Evolutionary conservation across 2,329 filamentous ascomycete species (phyloP).

Genomic region (Exophiala sp.): DNA sequence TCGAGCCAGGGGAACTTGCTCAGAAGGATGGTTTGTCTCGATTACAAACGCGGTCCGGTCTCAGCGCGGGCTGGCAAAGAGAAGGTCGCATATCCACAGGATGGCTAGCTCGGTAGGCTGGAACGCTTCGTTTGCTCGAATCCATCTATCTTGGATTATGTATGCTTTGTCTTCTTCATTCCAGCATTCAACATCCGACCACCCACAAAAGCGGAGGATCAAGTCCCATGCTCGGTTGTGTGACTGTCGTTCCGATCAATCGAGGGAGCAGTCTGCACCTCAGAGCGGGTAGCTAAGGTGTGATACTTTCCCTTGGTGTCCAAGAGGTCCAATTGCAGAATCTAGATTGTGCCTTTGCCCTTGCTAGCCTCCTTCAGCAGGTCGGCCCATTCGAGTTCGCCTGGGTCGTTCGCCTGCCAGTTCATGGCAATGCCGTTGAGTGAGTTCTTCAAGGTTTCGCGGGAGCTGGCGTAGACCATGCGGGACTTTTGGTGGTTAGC

Average conservation of each 20-base stretch:
- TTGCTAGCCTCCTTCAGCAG: constrained; percentile 33
- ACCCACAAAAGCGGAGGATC: constrained; percentile 13
- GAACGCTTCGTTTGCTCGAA: constrained; percentile 12
- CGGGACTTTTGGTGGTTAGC: constrained; percentile 35
- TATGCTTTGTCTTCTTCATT: constrained; percentile 10
- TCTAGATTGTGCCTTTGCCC: constrained; percentile 28
- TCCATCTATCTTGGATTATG: constrained; percentile 16
- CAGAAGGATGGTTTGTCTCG: too few species aligned
- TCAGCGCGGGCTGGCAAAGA: neutral
- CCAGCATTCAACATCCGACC: constrained; percentile 12
- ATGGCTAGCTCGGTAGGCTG: neutral
- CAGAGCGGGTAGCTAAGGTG: neutral
- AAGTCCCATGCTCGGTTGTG: too few species aligned
- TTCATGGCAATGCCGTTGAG: constrained; percentile 38
- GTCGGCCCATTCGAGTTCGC: constrained; percentile 33
- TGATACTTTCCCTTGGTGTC: constrained; percentile 4
- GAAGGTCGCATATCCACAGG: neutral
- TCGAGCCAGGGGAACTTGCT: too few species aligned
- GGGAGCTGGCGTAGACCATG: constrained; percentile 48
- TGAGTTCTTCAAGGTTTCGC: constrained; percentile 45
- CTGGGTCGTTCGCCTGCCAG: constrained; percentile 34
- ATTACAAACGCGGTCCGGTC: too few species aligned
- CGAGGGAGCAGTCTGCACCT: too few species aligned
- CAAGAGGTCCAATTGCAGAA: neutral
- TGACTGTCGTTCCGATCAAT: too few species aligned